Base-by-base conservation (phyloP, 805 yeast species). In the Teunomyces tritomae region DNA sequence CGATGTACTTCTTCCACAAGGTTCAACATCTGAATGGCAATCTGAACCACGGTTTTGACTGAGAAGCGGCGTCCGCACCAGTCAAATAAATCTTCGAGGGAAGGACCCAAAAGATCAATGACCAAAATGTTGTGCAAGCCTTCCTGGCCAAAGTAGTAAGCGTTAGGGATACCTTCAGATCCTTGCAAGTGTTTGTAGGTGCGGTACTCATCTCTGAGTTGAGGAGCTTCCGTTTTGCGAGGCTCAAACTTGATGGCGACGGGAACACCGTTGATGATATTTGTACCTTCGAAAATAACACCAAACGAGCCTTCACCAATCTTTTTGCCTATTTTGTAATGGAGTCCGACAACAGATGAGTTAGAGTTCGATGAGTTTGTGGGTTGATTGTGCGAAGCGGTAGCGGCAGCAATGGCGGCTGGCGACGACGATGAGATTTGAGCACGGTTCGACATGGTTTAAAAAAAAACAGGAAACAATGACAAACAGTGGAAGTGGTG, bases 241-340 rank as follows among this genome's bases (percentile, higher is more conserved):
- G 89, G 87, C 63, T 86, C 95, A 61, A 87, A 87, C 64, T 87
- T 87, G 60, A 87, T 85, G 3, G 91, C 94, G 28, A 87, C 92
- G 17, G 82, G 76, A 11, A 68, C 73, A 42, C 83, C 82, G 53
- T 85, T 79, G 50, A 87, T 70, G 51, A 87, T 69, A 60, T 87
- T 88, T 48, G 82, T 79, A 35, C 95, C 95, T 68, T 87, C 90
- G 64, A 87, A 87, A 45, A 87, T 84, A 7, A 87, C 86, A 30
- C 95, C 95, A 71, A 87, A 87, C 0, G 94, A 86, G 2, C 95
- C 95, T 62, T 87, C 94, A 32, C 95, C 95, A 46, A 87, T 87
- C 65, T 87, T 87, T 59, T 86, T 85, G 8, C 92, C 94, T 48
- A 86, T 80, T 55, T 84, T 85, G 66, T 84, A 87, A 64, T 87